Base-by-base conservation (phyloP, 2,329 filamentous ascomycete species). In the Sclerotinia glacialis region DNA sequence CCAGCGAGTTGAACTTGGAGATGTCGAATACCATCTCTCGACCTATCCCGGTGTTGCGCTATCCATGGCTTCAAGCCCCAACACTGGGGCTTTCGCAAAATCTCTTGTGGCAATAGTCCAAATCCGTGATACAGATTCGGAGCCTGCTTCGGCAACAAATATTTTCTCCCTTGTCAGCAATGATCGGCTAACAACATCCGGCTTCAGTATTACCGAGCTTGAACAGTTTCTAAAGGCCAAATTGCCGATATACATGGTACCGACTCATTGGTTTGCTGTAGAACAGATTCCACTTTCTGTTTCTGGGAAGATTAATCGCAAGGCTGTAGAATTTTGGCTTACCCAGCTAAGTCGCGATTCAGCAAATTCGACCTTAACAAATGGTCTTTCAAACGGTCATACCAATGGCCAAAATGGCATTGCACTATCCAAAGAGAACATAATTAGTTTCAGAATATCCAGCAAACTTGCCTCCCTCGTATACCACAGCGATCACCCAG, bases 1-100 rank as follows among this genome's bases (percentile, higher is more conserved):
- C 0, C 86, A 89, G 72, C 78, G 87, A 54, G 79, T 89, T 5
- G 87, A 89, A 71, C 84, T 88, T 68, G 83, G 83, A 23, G 87
- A 89, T 73, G 87, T 89, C 31, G 71, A 73, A 81, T 58, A 68
- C 59, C 68, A 73, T 61, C 40, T 71, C 31, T 60, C 63, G 21
- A 47, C 34, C 14, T 60, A 59, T 28, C 53, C 63, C 11, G 31
- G 31, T 2, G 26, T 65, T 34, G n/a, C 54, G 5, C 44, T 65
- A 52, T 46, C 63, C 7, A 65, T 65, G 42, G 63, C 54, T 31
- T 50, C 63, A 52, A 42, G 63, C 14, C 63, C 52, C n/a, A 52
- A 65, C 23, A n/a, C 34, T 12, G 63, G 63, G 18, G 28, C 54
- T 49, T 60, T 60, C 14, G 63, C 63, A 16, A 60, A 52, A 26